Evolutionary conservation across 2,329 filamentous ascomycete genomes (phyloP).

Genomic region (Pochonia chlamydosporia): DNA sequence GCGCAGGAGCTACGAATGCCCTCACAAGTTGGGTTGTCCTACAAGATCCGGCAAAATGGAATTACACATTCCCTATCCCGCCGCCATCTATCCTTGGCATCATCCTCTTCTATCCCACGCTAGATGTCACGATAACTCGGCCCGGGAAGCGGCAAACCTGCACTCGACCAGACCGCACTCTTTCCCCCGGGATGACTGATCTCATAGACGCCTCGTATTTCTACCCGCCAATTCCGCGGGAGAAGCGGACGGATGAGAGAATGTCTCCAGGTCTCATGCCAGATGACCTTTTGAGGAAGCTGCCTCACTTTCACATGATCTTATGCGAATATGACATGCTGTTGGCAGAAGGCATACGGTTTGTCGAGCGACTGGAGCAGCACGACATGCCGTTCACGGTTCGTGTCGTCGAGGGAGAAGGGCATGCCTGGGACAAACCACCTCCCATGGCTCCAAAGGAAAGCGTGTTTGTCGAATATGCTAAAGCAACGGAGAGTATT

Average conservation of each 20-base stretch:
- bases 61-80: conserved; percentile 31
- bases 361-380: conserved; percentile 50
- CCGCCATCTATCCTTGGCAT: conserved; percentile 45
- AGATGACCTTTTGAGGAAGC: conserved; percentile 44
- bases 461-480: conserved; percentile 39
- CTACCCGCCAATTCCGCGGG: conserved; percentile 40
- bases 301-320: conserved; percentile 50
- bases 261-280: conserved; percentile 54
- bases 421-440: conserved; percentile 45
- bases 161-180: conserved; percentile 48
- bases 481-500: conserved; percentile 34
- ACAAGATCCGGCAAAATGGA: conserved; percentile 34
- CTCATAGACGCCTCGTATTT: conserved; percentile 60
- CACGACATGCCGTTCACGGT: conserved; percentile 27
- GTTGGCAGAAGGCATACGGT: conserved; percentile 52
- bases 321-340: conserved; percentile 63
- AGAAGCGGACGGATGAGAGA: conserved; percentile 44
- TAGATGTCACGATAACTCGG: conserved; percentile 55
- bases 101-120: conserved; percentile 55
- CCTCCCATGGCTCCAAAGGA: conserved; percentile 37
- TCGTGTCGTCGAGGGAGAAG: conserved; percentile 39
- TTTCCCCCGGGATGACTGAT: conserved; percentile 52
- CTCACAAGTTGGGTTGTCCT: conserved; percentile 42
- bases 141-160: conserved; percentile 50
- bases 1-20: conserved; percentile 53